These are phyloP conservation scores for Diospyros lotus DNA, from an alignment of 148 eudicot species.

Conservation along the genomic window DNA sequence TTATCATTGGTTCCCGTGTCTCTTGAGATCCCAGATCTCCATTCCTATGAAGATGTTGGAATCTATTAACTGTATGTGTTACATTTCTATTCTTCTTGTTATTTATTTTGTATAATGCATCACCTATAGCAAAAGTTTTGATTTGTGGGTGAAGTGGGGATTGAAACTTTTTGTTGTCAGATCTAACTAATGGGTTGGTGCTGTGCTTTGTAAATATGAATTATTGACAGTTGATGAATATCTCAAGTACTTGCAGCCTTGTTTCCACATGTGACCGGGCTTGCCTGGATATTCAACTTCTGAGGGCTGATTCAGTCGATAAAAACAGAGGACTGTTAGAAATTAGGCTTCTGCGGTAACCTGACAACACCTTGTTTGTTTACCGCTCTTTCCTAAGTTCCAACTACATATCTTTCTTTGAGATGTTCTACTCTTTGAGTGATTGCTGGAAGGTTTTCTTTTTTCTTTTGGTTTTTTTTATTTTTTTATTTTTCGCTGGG, in stretches of 20 bases:
- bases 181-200: neutral
- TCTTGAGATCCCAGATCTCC: neutral
- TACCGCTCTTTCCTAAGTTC: neutral
- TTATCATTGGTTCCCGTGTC: neutral
- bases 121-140: neutral
- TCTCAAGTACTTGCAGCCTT: too few relatives aligned
- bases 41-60: neutral
- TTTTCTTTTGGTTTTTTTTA: neutral
- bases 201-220: neutral
- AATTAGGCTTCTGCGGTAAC: neutral
- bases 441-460: neutral
- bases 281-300: neutral
- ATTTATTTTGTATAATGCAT: conserved; percentile 2
- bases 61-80: neutral
- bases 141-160: neutral
- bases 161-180: neutral
- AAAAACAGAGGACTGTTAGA: neutral
- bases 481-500: neutral
- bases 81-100: neutral
- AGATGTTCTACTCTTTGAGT: neutral
- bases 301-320: neutral
- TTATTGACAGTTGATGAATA: neutral
- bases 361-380: neutral
- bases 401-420: neutral
- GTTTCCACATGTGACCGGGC: neutral